phyloP scores from a whole-genome alignment of 2,329 filamentous ascomycete species.

The Calonectria henricotiae region DNA sequence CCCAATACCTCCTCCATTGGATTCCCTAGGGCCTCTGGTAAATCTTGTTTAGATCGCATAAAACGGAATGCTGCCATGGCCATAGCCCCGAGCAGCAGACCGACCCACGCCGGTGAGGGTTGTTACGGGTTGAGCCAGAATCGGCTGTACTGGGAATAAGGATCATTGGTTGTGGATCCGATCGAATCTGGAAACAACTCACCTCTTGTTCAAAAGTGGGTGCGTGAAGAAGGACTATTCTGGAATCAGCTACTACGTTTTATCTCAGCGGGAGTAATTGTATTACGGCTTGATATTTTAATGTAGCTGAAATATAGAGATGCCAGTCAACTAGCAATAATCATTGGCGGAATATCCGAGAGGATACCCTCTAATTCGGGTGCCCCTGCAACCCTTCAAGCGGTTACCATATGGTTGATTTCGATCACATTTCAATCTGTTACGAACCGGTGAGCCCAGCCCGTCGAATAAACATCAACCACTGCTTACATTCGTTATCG shows the following conservation, averaged over 20 bases:
- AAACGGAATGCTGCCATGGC: conserved; percentile 40
- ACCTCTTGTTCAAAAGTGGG: conserved; percentile 45
- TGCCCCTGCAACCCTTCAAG: conserved; percentile 11
- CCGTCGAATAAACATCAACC: too few species aligned
- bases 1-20: conserved; percentile 36
- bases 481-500: not conserved
- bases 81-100: conserved; percentile 41
- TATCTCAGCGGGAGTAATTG: too few species aligned
- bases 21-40: conserved; percentile 31
- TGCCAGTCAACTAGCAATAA: conserved; percentile 39
- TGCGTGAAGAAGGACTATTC: conserved; percentile 40
- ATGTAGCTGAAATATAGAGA: conserved; percentile 44
- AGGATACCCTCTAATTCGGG: conserved; percentile 36
- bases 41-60: conserved; percentile 38
- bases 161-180: not conserved
- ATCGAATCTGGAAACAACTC: not conserved
- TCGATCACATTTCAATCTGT: conserved; percentile 44
- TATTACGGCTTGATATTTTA: conserved; percentile 40
- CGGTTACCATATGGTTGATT: conserved; percentile 47
- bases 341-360: conserved; percentile 39
- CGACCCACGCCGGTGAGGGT: conserved; percentile 38
- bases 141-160: conserved; percentile 26
- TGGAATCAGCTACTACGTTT: fast-evolving
- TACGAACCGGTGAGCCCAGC: not conserved
- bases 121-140: conserved; percentile 40